A percentile compares a stretch with the other conserved stretches of the same genome.
These are phyloP conservation scores for Hypoxylon rubiginosum DNA, from an alignment of 2,329 filamentous ascomycete species.

Conservation along the genomic window DNA sequence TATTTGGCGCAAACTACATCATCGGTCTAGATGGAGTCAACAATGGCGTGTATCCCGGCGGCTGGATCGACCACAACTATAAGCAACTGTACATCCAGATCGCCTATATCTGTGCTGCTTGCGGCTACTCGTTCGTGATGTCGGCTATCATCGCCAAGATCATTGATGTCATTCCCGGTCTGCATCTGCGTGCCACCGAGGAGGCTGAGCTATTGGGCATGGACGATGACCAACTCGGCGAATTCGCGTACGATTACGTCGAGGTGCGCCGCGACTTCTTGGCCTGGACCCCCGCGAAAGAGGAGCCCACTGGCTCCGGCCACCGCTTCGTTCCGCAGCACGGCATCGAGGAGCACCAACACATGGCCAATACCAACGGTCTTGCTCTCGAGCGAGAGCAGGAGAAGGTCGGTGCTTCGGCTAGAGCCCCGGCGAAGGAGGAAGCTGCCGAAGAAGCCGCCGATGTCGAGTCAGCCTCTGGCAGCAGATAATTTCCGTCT, in stretches of 20 bases:
- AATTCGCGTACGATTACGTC: constrained; percentile 92
- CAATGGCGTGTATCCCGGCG: constrained; percentile 71
- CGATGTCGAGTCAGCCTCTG: constrained; percentile 26
- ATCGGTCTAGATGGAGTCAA: constrained; percentile 84
- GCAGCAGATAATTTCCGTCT: constrained; percentile 13
- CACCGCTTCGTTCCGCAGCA: constrained; percentile 75
- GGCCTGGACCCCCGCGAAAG: constrained; percentile 84
- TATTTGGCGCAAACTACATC: constrained; percentile 78
- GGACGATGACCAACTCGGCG: constrained; percentile 91
- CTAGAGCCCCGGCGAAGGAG: constrained; percentile 43
- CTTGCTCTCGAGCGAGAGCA: constrained; percentile 57
- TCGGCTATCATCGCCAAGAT: constrained; percentile 79
- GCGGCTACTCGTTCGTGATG: constrained; percentile 78
- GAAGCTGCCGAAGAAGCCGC: constrained; percentile 36
- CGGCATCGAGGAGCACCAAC: constrained; percentile 77
- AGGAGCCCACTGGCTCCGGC: constrained; percentile 71
- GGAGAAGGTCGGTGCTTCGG: constrained; percentile 51
- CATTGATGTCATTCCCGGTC: constrained; percentile 81
- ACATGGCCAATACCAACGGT: constrained; percentile 72
- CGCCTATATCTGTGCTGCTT: constrained; percentile 77
- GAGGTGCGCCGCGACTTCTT: constrained; percentile 90
- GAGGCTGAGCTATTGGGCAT: constrained; percentile 88
- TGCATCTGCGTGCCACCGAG: constrained; percentile 83
- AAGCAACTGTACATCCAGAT: constrained; percentile 83
- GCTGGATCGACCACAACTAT: constrained; percentile 82